These are phyloP conservation scores for Fusarium nematophilum DNA, from an alignment of 2,329 filamentous ascomycete species.

Conservation along the genomic window DNA sequence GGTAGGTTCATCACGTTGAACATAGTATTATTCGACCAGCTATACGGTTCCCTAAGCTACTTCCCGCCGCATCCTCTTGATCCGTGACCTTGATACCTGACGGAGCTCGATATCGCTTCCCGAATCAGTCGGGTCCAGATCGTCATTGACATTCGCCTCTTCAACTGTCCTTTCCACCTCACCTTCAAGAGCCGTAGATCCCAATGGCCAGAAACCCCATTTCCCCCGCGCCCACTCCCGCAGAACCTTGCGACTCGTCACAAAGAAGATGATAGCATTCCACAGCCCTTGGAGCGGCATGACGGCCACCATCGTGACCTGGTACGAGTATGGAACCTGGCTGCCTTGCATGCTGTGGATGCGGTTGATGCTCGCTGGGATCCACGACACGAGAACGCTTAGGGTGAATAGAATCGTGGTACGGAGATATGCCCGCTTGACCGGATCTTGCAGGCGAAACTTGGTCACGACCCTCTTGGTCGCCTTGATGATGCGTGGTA, in stretches of 20 bases:
- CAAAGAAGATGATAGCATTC: conserved; percentile 82
- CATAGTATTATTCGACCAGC: too few species aligned
- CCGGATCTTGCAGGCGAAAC: conserved; percentile 59
- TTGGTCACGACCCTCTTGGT: conserved; percentile 49
- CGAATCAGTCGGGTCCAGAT: conserved; percentile 46
- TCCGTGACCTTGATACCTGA: too few species aligned
- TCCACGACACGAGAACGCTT: conserved; percentile 71
- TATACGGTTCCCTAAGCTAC: too few species aligned
- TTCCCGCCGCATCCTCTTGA: too few species aligned
- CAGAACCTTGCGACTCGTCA: conserved; percentile 64
- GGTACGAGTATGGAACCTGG: conserved; percentile 70
- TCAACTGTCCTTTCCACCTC: too few species aligned
- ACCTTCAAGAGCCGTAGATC: too few species aligned
- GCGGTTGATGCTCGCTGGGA: conserved; percentile 77
- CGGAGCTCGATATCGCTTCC: conserved; percentile 51
- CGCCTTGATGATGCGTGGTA: conserved; percentile 36
- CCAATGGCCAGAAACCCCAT: too few species aligned
- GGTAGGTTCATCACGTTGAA: too few species aligned
- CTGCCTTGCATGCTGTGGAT: conserved; percentile 73
- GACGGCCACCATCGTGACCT: conserved; percentile 76
- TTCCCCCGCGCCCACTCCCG: conserved; percentile 25
- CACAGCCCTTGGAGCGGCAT: conserved; percentile 83
- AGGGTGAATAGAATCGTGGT: conserved; percentile 71
- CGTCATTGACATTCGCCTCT: too few species aligned
- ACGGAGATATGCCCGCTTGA: conserved; percentile 70